These are phyloP conservation scores for Fusarium nanum DNA, from an alignment of 2,329 filamentous ascomycete species.

Conservation along the genomic window DNA sequence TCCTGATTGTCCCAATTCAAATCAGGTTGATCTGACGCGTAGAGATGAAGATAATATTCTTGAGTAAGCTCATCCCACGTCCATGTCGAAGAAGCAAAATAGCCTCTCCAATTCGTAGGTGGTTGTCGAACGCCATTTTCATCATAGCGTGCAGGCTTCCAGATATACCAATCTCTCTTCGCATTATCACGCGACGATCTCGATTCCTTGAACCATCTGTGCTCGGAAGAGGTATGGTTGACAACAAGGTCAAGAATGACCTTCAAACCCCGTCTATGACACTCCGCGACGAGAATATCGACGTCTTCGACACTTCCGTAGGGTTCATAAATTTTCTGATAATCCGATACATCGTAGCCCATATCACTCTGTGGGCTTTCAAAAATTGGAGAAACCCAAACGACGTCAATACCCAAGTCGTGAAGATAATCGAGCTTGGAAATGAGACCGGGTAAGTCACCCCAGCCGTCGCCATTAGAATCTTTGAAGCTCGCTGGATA, in stretches of 20 bases:
- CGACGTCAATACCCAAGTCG: constrained; percentile 69
- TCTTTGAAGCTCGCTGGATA: constrained; percentile 70
- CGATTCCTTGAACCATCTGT: constrained; percentile 69
- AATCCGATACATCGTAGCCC: constrained; percentile 80
- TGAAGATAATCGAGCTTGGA: constrained; percentile 73
- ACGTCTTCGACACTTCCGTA: constrained; percentile 77
- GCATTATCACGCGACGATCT: constrained; percentile 61
- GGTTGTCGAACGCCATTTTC: constrained; percentile 64
- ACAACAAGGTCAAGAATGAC: constrained; percentile 79
- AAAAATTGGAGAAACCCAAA: constrained; percentile 67
- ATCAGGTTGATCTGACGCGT: constrained; percentile 77
- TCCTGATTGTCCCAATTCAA: constrained; percentile 80
- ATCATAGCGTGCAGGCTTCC: constrained; percentile 68
- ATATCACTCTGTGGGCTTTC: constrained; percentile 73
- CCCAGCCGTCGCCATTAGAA: constrained; percentile 70
- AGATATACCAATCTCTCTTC: constrained; percentile 74
- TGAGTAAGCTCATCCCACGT: constrained; percentile 62
- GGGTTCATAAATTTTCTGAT: constrained; percentile 71
- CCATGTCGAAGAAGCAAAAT: constrained; percentile 63
- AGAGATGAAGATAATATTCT: constrained; percentile 71
- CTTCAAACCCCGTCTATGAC: constrained; percentile 71
- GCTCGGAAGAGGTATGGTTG: constrained; percentile 72
- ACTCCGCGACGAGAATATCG: constrained; percentile 69
- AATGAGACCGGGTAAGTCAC: constrained; percentile 73
- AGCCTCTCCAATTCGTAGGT: constrained; percentile 67